Evolutionary conservation across 2,329 filamentous ascomycete species (phyloP).

Genomic region (Penicillium nordicum): DNA sequence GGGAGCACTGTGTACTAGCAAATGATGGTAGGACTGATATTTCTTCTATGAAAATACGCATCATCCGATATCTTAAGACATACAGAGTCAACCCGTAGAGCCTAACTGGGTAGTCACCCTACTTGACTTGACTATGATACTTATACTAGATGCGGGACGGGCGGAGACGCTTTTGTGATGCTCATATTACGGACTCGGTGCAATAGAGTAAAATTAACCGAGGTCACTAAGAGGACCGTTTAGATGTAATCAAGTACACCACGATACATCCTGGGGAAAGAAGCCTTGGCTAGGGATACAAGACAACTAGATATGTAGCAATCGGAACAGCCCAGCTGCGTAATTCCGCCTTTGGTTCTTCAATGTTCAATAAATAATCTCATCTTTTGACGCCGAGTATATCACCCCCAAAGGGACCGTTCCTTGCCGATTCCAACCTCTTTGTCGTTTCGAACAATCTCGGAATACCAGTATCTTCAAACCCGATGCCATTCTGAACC

Average conservation of each 20-base stretch:
- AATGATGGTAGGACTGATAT: conserved; percentile 4
- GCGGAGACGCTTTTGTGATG: background rate
- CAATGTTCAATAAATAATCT: background rate
- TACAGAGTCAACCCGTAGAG: background rate
- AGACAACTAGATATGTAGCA: background rate
- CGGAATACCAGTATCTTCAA: conserved; percentile 33
- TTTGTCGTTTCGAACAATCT: conserved; percentile 31
- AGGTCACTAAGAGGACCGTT: too few species aligned
- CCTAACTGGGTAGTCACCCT: background rate
- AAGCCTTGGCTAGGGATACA: background rate
- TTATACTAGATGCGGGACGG: background rate
- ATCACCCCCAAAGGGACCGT: background rate
- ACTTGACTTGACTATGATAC: background rate
- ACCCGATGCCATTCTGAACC: conserved; percentile 39
- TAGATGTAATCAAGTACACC: background rate
- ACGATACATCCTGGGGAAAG: background rate
- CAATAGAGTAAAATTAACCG: background rate
- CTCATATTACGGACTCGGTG: background rate
- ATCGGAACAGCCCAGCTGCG: background rate
- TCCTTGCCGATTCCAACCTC: background rate
- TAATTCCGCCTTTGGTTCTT: background rate
- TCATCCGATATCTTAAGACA: background rate
- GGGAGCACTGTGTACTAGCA: background rate
- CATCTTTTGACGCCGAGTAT: background rate
- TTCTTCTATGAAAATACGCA: background rate